Conservation (phyloP, 257 asterid genomes). For the Nicotiana attenuata region DNA sequence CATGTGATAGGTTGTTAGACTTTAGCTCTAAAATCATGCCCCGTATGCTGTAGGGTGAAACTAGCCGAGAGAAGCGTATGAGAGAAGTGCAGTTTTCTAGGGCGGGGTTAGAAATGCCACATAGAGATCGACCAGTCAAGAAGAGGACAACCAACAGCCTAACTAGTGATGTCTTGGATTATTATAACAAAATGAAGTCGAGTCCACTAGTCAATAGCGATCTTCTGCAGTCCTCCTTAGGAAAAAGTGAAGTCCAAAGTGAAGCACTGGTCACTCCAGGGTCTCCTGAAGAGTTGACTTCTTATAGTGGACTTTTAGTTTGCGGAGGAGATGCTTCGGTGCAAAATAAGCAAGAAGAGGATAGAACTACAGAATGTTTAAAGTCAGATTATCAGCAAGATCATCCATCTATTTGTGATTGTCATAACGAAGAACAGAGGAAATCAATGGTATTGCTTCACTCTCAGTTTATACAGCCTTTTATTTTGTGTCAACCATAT, state of each 20-base stretch:
- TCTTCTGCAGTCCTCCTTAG: conserved; percentile 19
- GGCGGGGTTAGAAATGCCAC: conserved; percentile 61
- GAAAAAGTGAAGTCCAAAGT: conserved; percentile 14
- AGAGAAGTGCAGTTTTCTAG: conserved; percentile 68
- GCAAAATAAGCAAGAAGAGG: conserved; percentile 19
- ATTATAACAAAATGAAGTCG: conserved; percentile 17
- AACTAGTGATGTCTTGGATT: conserved; percentile 23
- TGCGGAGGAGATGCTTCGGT: conserved; percentile 21
- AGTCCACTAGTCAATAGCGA: conserved; percentile 10
- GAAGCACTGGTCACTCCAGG: conserved; percentile 6
- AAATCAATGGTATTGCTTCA: conserved; percentile 34
- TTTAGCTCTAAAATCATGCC: conserved; percentile 10
- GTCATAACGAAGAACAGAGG: conserved; percentile 18
- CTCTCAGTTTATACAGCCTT: neutral
- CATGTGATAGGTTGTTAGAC: neutral
- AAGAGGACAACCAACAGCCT: conserved; percentile 34
- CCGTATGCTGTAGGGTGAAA: conserved; percentile 53
- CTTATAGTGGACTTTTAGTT: conserved; percentile 14
- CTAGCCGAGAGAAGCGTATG: conserved; percentile 71
- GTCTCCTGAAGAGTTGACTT: conserved; percentile 23
- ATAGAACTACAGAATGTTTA: conserved; percentile 22
- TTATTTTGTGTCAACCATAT: neutral
- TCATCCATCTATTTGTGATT: conserved; percentile 11
- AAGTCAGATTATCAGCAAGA: conserved; percentile 23
- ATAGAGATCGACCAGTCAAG: conserved; percentile 34